phyloP scores from a whole-genome alignment of 2,329 filamentous ascomycete genomes.

The Fusarium globosum region DNA sequence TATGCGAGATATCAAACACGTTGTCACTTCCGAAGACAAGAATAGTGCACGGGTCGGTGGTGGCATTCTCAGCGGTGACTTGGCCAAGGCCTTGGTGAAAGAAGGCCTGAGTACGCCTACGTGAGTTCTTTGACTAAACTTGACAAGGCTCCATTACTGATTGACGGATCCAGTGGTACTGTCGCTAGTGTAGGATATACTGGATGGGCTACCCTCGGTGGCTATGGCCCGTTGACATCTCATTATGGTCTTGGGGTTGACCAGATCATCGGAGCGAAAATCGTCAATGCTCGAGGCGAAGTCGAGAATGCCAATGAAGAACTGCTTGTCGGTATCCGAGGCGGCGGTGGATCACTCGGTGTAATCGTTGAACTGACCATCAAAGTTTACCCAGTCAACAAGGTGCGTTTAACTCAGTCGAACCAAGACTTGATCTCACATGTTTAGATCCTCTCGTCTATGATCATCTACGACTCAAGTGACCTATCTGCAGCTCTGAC shows the following conservation, averaged over 20 bases:
- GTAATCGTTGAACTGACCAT: constrained; percentile 10
- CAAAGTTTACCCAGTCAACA: not conserved
- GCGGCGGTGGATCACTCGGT: constrained; percentile 6
- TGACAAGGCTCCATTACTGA: accelerated
- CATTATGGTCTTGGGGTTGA: constrained; percentile 13
- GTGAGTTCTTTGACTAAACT: accelerated
- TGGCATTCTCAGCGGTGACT: not conserved
- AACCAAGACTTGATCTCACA: accelerated
- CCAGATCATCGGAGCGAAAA: constrained; percentile 14
- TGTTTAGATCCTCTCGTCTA: not conserved
- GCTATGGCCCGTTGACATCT: constrained; percentile 4
- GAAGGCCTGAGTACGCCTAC: not conserved
- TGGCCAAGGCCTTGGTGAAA: not conserved
- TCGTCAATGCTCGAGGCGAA: not conserved
- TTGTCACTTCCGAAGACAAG: not conserved
- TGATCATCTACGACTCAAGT: constrained; percentile 1
- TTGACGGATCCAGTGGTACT: accelerated
- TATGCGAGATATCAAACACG: constrained; percentile 27
- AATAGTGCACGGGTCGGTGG: constrained; percentile 3
- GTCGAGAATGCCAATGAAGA: constrained; percentile 8
- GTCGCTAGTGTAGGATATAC: constrained; percentile 15
- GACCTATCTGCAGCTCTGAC: not conserved
- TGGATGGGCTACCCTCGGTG: constrained; percentile 22
- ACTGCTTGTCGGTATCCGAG: constrained; percentile 8
- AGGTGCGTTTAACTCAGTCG: not conserved